Evolutionary conservation across 164 flowering plant genomes (phyloP), one percentile per base, ranked within the genome.

Genomic region (Berberis thunbergii): DNA sequence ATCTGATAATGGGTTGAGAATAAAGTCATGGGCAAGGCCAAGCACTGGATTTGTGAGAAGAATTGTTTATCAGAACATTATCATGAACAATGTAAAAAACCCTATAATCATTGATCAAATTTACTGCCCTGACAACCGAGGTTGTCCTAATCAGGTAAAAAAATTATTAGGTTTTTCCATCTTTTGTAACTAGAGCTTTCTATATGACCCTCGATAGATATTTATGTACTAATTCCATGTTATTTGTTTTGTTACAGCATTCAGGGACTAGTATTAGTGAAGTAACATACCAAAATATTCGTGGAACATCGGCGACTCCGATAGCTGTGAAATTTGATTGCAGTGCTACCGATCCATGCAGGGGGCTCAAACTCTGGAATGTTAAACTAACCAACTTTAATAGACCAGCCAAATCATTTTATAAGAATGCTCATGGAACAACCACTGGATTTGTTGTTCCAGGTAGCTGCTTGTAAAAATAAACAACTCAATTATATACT

Each of bases 51-150:
- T 86, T 60, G 95, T 79, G 1, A 72, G 50, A n/a, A 65, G 73
- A 4, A 79, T 86, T 7, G 41, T 70, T 3, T 90, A 80, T 71
- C 77, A 84, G 46, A 71, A 84, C 43, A 68, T 58, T 6, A 26
- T 64, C 4, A 85, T 87, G 87, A 26, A 26, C 26, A 26, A 26
- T 26, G 26, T 26, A 26, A 26, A 26, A 26, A 26, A 26, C 26
- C 26, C 92, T 46, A 84, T 89, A 4, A 43, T 87, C 4, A 86
- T 89, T 4, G 90, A 86, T 64, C 92, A 90, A 68, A 72, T 81
- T 55, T 88, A 88, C 70, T 90, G 97, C 64, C 94, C 94, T 10
- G 7, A 67, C 54, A 44, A 78, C 3, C 9, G 57, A 7, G 63
- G 57, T 8, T 89, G 93, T 57, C 87, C 96, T 41, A 55, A 57